Conservation (phyloP, 768 basidiomycete species). For the Amanita fuliginea region DNA sequence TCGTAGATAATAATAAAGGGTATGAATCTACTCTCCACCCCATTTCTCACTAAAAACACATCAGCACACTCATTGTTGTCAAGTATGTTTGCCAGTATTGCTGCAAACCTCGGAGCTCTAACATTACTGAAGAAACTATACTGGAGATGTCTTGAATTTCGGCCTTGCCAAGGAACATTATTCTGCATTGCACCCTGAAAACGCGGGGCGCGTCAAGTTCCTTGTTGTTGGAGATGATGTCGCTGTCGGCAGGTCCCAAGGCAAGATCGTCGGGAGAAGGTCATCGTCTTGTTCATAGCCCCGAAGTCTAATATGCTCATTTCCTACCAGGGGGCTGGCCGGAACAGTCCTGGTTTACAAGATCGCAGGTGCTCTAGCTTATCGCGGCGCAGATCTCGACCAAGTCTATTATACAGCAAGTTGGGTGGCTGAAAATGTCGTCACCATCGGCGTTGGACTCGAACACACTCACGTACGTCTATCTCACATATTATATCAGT, state of each 20-base stretch:
- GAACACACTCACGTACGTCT: conserved; percentile 75
- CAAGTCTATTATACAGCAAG: conserved; percentile 58
- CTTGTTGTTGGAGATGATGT: conserved; percentile 88
- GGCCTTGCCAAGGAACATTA: conserved; percentile 84
- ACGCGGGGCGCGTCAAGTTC: conserved; percentile 58
- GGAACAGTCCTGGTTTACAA: conserved; percentile 84
- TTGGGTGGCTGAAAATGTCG: conserved; percentile 55
- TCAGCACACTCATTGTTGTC: conserved; percentile 71
- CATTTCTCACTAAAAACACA: neutral
- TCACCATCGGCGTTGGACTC: conserved; percentile 77
- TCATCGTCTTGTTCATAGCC: conserved; percentile 12
- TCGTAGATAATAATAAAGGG: conserved; percentile 67
- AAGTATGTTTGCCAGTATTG: conserved; percentile 35
- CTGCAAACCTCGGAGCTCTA: conserved; percentile 3
- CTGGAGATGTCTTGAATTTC: conserved; percentile 86
- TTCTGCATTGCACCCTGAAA: conserved; percentile 56
- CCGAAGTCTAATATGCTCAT: neutral
- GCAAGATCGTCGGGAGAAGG: conserved; percentile 79
- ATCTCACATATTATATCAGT: neutral
- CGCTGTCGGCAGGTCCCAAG: conserved; percentile 72
- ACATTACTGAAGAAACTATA: conserved; percentile 55
- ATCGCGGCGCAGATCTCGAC: conserved; percentile 53
- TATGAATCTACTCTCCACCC: conserved; percentile 16
- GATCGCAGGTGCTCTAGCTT: conserved; percentile 75
- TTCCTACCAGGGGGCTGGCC: conserved; percentile 53